Base-by-base conservation (phyloP, 768 basidiomycete genomes). In the Tulasnella sp. region DNA sequence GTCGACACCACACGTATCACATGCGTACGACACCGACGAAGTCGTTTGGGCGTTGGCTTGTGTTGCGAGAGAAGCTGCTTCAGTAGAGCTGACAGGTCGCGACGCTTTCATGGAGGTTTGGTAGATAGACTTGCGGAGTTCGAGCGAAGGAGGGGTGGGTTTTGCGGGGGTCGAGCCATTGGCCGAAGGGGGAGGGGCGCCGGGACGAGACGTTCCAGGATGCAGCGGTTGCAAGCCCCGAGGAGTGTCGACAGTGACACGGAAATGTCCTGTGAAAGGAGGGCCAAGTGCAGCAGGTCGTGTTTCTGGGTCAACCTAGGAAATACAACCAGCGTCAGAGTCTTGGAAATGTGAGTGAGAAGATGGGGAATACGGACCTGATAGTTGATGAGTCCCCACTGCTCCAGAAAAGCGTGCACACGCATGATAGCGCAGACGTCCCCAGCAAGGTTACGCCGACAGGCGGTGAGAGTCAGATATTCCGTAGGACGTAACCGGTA, bases 361-460 rank as follows among this genome's bases (percentile, higher is more conserved):
- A 45, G 12, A 7, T 5, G 31, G 12, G n/a, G n/a, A 25, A 21
- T 21, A 65, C 79, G 56, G 62, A 92, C 94, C 77, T 99, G 96
- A 69, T 99, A 99, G 72, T 99, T 99, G 66, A 99, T 83, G 58
- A 99, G 74, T 0, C 96, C 96, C 96, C 96, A 99, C 65, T 98
- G 96, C 68, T 98, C 96, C 31, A 99, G 75, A 69, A 99, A 98
- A 3, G 92, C 93, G 69, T 99, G 96, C 1, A 99, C 94, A 51
- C 96, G 83, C 93, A 98, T 94, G 65, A 99, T 86, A 23, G 90
- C 91, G 65, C 96, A 97, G 5, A 98, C 96, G 68, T 99, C 96
- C 42, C 96, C 96, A 4, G 94, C 94, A 62, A 99, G 70, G 70
- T 99, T 99, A 62, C 96, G 73, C 66, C 96, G 71, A 67, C 96